Base-by-base conservation (phyloP, 164 flowering plant genomes). In the Magnolia sinica region DNA sequence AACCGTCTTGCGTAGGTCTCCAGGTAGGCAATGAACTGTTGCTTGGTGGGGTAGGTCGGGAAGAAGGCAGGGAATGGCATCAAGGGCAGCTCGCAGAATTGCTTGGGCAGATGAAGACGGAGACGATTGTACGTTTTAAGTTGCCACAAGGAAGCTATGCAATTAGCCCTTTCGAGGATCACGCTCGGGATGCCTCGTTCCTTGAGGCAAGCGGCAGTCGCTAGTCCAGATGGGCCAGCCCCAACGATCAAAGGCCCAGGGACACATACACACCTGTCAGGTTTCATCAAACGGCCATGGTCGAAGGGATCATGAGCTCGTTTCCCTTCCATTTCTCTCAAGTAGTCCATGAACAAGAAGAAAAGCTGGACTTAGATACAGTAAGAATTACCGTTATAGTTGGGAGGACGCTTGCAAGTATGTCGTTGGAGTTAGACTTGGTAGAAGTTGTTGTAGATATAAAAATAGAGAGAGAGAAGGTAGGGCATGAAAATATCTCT, bases 151-250 rank as follows among this genome's bases (percentile, higher is more conserved):
- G 98, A 89, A 27, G 93, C 96, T 64, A 93, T 80, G 81, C 98
- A 93, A 52, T 83, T 76, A 4, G 84, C 79, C 84, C 89, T 82
- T 73, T 93, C 98, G 1, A 93, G 82, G 73, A 93, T 84, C 76
- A 93, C 65, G 70, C 87, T 79, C 0, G 89, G 87, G 3, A 91
- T 70, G 0, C 87, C 89, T 72, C 72, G 79, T 11, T 83, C 78
- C 72, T 87, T 87, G 6, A 93, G 89, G 69, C 94, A 91, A 0
- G 98, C 98, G 0, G 94, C 94, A 1, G 72, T 81, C 1, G 98
- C 98, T 0, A 93, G 85, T 1, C 98, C 98, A 0, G 98, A 90
- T 0, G 98, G 98, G 1, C 98, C 98, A 1, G 96, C 94, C 0
- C 98, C 98, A 4, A 93, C 88, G 13, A 93, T 88, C 55, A 93